phyloP scores from a whole-genome alignment of 192 early-diverging fungal genomes.

The Endogone sp. region DNA sequence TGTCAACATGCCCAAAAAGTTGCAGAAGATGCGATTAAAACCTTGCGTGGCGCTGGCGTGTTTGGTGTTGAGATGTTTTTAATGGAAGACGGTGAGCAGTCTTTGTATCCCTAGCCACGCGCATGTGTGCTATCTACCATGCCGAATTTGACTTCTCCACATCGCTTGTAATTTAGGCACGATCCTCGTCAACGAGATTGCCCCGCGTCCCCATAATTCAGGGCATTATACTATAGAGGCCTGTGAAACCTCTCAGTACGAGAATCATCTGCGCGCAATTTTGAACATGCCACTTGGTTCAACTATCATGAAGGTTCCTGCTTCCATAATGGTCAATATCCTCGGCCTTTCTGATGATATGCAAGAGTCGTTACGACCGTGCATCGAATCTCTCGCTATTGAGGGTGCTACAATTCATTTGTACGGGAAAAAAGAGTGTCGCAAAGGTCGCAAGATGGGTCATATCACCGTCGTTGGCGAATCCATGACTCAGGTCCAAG shows the following conservation, averaged over 20 bases:
- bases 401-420: constrained; percentile 89
- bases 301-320: constrained; percentile 85
- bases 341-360: constrained; percentile 68
- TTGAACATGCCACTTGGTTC: constrained; percentile 87
- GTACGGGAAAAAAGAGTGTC: constrained; percentile 91
- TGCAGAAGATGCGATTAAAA: constrained; percentile 78
- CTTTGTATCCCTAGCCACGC: neutral
- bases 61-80: constrained; percentile 99
- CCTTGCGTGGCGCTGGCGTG: constrained; percentile 82
- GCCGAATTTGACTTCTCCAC: neutral
- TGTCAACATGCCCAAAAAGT: constrained; percentile 67
- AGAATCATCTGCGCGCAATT: constrained; percentile 90
- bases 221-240: constrained; percentile 99
- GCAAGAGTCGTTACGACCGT: constrained; percentile 60
- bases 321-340: constrained; percentile 93
- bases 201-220: constrained; percentile 98
- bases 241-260: constrained; percentile 96
- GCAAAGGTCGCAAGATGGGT: constrained; percentile 94
- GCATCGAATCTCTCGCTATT: constrained; percentile 64
- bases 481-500: constrained; percentile 73
- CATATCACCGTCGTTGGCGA: constrained; percentile 93
- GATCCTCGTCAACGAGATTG: constrained; percentile 95
- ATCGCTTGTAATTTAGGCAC: constrained; percentile 35
- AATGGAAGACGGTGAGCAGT: constrained; percentile 66
- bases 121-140: no score